Evolutionary conservation across 106 monocot genomes (phyloP).

Genomic region (Hemerocallis citrina): DNA sequence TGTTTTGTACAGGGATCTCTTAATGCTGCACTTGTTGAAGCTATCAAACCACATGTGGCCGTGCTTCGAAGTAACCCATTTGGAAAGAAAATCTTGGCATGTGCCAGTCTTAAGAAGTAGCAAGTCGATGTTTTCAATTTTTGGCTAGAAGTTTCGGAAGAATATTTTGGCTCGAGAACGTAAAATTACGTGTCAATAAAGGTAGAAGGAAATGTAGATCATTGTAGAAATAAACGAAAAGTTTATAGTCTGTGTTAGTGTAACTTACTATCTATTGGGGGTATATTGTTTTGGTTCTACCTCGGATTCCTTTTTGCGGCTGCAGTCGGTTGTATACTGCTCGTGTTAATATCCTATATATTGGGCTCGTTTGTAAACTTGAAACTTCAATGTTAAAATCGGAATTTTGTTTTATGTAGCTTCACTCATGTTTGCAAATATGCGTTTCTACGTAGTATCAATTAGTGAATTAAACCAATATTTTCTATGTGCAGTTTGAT

Average conservation of each 20-base stretch:
- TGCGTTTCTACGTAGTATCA: no score
- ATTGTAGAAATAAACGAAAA: conserved; percentile 3
- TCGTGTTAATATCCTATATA: conserved; percentile 4
- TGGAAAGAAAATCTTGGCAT: conserved; percentile 38
- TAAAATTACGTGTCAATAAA: conserved; percentile 1
- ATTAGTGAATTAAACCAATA: no score
- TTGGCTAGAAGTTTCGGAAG: conserved; percentile 4
- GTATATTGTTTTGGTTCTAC: background rate
- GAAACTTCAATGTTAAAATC: background rate
- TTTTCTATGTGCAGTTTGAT: no score
- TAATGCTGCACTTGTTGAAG: conserved; percentile 23
- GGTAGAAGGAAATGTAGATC: conserved; percentile 1
- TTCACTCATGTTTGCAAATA: no score
- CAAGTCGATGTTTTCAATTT: background rate
- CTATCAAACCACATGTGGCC: conserved; percentile 19
- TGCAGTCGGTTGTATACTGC: background rate
- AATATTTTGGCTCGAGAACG: background rate
- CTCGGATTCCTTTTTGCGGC: background rate
- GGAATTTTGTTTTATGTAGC: no score
- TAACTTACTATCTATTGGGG: background rate
- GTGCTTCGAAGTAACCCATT: conserved; percentile 14
- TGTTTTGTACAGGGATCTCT: conserved; percentile 9
- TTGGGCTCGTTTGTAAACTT: background rate
- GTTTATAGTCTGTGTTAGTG: background rate
- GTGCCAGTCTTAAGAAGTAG: conserved; percentile 9